A percentile compares a stretch with the other conserved stretches of the same genome.
Conservation (phyloP, 169 alveolate species). For the Cryptosporidium sp. region DNA sequence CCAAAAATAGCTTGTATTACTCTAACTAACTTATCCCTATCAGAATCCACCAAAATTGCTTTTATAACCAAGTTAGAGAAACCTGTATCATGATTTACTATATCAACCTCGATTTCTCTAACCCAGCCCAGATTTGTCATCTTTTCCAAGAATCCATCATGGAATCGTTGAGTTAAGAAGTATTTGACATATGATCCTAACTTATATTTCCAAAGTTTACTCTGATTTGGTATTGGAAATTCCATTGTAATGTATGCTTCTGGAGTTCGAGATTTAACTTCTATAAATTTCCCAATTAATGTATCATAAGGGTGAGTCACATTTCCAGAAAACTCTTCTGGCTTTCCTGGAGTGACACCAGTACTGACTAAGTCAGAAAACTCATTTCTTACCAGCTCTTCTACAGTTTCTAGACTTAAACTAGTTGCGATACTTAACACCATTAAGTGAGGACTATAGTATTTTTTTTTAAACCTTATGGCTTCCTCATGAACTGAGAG, state of each 20-base stretch:
- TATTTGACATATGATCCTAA: slow-evolving; percentile 10
- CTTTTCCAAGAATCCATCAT: background rate
- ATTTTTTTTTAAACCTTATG: background rate
- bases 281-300: slow-evolving; percentile 22
- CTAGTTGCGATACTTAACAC: slow-evolving; percentile 24
- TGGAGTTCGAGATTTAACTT: slow-evolving; percentile 16
- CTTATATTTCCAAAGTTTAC: slow-evolving; percentile 23
- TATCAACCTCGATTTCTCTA: slow-evolving; percentile 22
- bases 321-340: background rate
- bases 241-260: slow-evolving; percentile 33
- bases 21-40: background rate
- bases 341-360: background rate
- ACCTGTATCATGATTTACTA: slow-evolving; percentile 19
- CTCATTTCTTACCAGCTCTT: slow-evolving; percentile 9
- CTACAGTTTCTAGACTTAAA: slow-evolving; percentile 6
- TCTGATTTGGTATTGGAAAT: slow-evolving; percentile 49
- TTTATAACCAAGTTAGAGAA: slow-evolving; percentile 39
- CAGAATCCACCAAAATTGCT: slow-evolving; percentile 10
- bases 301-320: slow-evolving; percentile 33
- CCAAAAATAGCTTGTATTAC: slow-evolving; percentile 22
- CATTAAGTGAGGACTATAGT: slow-evolving; percentile 16
- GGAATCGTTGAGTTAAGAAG: slow-evolving; percentile 22
- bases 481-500: slow-evolving; percentile 13
- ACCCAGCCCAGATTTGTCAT: slow-evolving; percentile 8
- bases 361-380: slow-evolving; percentile 1